A percentile compares a stretch with the other conserved stretches of the same genome.
Evolutionary conservation across 345 rosid genomes (phyloP).

Genomic region (Dipteronia dyeriana): DNA sequence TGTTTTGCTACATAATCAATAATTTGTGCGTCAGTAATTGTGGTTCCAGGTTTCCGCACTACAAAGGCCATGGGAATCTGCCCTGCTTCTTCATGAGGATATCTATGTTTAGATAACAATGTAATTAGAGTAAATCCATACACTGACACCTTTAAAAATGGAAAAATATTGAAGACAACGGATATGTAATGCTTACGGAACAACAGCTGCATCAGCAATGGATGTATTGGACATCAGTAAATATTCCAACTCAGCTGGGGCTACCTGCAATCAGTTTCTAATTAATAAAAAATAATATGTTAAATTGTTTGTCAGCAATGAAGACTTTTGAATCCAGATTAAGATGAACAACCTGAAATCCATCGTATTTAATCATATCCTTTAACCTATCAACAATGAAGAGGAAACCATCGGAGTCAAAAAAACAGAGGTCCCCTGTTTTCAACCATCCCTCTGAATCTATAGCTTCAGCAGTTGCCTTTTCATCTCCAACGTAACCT

Average conservation of each 20-base stretch:
- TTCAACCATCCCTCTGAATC: slow-evolving; percentile 84
- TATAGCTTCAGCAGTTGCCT: slow-evolving; percentile 76
- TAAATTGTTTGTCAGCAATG: background rate
- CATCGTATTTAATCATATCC: slow-evolving; percentile 89
- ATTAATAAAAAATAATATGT: background rate
- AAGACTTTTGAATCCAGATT: background rate
- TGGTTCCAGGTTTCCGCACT: slow-evolving; percentile 76
- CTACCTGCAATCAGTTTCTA: slow-evolving; percentile 48
- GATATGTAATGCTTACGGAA: slow-evolving; percentile 57
- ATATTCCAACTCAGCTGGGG: slow-evolving; percentile 92
- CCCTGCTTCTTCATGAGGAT: slow-evolving; percentile 90
- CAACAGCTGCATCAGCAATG: slow-evolving; percentile 81
- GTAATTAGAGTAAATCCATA: background rate
- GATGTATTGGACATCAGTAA: slow-evolving; percentile 64
- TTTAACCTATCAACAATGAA: slow-evolving; percentile 80
- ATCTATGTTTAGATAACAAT: slow-evolving; percentile 37
- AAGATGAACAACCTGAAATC: slow-evolving; percentile 59
- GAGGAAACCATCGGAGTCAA: slow-evolving; percentile 67
- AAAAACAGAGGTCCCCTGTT: slow-evolving; percentile 87
- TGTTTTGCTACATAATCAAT: slow-evolving; percentile 73
- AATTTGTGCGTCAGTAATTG: slow-evolving; percentile 51
- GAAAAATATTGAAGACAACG: background rate
- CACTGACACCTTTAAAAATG: background rate
- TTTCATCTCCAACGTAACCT: slow-evolving; percentile 83
- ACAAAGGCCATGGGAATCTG: slow-evolving; percentile 92